Conservation (phyloP, 371 early-diverging fungal species). For the Amoeboaphelidium protococcarum region DNA sequence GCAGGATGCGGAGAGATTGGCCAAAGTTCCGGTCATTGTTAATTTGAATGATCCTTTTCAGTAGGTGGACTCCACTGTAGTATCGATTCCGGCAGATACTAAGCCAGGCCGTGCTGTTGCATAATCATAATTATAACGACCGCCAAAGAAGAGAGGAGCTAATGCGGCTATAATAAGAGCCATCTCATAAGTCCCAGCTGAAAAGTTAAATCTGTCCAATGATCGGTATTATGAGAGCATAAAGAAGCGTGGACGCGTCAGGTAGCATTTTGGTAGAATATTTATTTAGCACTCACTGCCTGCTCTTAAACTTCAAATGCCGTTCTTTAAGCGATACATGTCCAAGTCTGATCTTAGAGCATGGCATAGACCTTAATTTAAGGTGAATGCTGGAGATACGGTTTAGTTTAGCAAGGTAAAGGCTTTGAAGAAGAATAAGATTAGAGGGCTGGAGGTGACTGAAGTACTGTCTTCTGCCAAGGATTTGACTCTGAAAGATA, state of each 20-base stretch:
- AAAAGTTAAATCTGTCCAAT: slow-evolving; percentile 81
- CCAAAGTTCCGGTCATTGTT: not conserved
- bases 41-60: slow-evolving; percentile 6
- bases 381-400: slow-evolving; percentile 22
- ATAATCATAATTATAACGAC: too few species aligned
- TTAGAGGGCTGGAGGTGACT: not conserved
- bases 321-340: slow-evolving; percentile 11
- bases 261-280: slow-evolving; percentile 69
- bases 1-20: not conserved
- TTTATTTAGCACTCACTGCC: slow-evolving; percentile 76
- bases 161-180: too few species aligned
- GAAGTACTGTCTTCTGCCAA: not conserved
- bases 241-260: slow-evolving; percentile 41
- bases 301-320: slow-evolving; percentile 60
- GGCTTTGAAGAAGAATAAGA: slow-evolving; percentile 23
- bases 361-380: slow-evolving; percentile 74
- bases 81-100: too few species aligned
- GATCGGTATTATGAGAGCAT: slow-evolving; percentile 73
- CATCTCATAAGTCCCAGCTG: too few species aligned
- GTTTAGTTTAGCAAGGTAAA: slow-evolving; percentile 43
- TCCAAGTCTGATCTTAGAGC: slow-evolving; percentile 40
- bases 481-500: slow-evolving; percentile 76
- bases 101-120: too few species aligned
- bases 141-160: too few species aligned
- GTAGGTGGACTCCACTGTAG: slow-evolving; percentile 3